A percentile compares a stretch with the other conserved stretches of the same genome.
Conservation (phyloP, 208 protist species). For the Acanthamoeba lenticulata region DNA sequence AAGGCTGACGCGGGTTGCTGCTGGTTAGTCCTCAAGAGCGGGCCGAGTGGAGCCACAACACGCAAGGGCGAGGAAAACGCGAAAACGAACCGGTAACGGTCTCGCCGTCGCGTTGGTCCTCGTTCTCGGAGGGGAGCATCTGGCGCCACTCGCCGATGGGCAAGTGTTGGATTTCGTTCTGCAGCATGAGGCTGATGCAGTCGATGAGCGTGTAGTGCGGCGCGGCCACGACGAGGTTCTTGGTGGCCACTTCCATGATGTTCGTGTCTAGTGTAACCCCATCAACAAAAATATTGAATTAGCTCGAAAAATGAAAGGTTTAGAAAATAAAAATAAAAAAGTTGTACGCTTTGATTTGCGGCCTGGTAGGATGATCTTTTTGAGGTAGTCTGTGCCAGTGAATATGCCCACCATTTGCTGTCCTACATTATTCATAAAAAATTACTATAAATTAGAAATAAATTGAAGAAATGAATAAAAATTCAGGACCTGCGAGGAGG, state of each 20-base stretch:
- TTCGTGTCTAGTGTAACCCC: not conserved
- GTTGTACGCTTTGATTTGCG: not conserved
- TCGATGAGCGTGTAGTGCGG: constrained; percentile 38
- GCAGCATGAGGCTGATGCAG: constrained; percentile 33
- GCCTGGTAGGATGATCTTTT: not conserved
- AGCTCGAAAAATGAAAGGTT: not conserved
- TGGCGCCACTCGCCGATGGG: constrained; percentile 12
- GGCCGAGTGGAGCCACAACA: too few relatives aligned
- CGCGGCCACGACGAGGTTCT: not conserved
- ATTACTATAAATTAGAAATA: too few relatives aligned
- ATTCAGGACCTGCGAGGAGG: too few relatives aligned
- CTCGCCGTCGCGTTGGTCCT: not conserved
- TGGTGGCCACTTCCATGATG: constrained; percentile 24
- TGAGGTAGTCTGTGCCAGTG: not conserved
- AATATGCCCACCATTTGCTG: constrained; percentile 1
- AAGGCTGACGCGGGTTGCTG: not conserved
- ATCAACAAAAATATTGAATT: not conserved
- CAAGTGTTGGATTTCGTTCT: constrained; percentile 28
- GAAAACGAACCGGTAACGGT: not conserved
- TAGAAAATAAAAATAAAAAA: not conserved
- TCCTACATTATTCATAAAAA: too few relatives aligned
- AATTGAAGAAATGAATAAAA: too few relatives aligned
- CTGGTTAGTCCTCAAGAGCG: not conserved
- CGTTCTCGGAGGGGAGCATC: not conserved
- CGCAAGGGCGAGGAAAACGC: not conserved